Evolutionary conservation across 257 asterid species (phyloP), one percentile per base, ranked within the genome.

Genomic region (Solanum sejunctum): DNA sequence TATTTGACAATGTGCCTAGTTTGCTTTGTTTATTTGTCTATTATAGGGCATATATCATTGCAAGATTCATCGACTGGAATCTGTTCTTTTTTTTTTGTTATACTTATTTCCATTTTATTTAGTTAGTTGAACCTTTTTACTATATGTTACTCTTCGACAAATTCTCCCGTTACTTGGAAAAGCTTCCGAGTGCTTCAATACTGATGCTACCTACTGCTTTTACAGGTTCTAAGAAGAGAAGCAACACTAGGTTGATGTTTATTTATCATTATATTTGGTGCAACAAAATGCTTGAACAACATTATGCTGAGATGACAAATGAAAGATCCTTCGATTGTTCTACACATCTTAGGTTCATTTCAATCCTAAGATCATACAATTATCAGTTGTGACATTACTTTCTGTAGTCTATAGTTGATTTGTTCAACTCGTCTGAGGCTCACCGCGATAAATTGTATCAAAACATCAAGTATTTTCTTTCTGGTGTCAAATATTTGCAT

Each of bases 191-290:
- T 23, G 21, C 21, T 21, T 73, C 1, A 4, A 75, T 51, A 23
- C 82, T 77, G 63, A 77, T 77, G 45, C 23, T 51, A 51, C 41
- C 58, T 73, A 47, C 60, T 51, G 63, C 23, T 26, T 84, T 64
- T 82, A 87, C 86, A 95, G 98, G 98, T 94, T 54, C 91, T 94
- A 83, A 92, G 87, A 85, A 87, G 98, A 86, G 98, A 96, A 88
- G 98, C 99, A 2, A 91, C 92, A 87, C 88, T 93, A 82, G 98
- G 98, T 26, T 93, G 92, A 91, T 45, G 23, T 3, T 49, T 21
- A 32, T 52, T 61, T 39, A 41, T 64, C 83, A 12, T 21, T 52
- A 49, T 23, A 55, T 63, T 75, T 43, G 43, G 57, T 79, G 58
- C 54, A 47, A 63, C 54, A 47, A 63, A 67, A 47, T 47, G n/a